Base-by-base conservation (phyloP, 805 yeast genomes). In the Wickerhamomyces alni region DNA sequence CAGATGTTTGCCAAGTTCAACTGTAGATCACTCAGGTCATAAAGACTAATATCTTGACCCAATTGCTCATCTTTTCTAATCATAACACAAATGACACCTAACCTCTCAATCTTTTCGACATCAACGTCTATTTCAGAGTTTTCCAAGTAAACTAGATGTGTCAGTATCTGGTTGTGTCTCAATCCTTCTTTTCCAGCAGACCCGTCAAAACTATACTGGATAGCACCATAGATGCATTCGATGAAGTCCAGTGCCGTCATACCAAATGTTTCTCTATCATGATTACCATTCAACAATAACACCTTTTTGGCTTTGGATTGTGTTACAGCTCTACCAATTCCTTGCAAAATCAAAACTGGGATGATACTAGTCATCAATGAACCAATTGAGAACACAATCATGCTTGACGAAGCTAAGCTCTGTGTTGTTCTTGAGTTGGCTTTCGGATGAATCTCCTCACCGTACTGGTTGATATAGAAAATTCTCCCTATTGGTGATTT, bases 281-380 rank as follows among this genome's bases (percentile, higher is more conserved):
- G 62, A 26, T 75, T 64, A 5, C 94, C 93, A 58, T 89, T 89
- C 22, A 88, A 59, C 10, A 89, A 58, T 13, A 88, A 56, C 6
- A 88, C 67, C 51, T 80, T 78, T 39, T 66, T 68, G 38, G 62
- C 55, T 2, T 47, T 48, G 12, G 61, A 62, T 5, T 48, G 40
- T 33, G 36, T 40, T 22, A 85, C 73, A 0, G 87, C 80, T 27
- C 70, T 70, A 0, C 89, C 89, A 8, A 85, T 70, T 2, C 94
- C 95, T 37, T 76, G 76, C 3, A 87, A 63, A 8, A 87, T 72
- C 7, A 87, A 62, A 0, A 87, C 79, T 0, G 98, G 97, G 3
- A 87, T 63, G 7, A 84, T 77, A 37, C 95, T 85, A 0, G 98
- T 89, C 82, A 85, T 84, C 28, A 89, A 65, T 1, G 95, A 84